These are phyloP conservation scores for Neofusicoccum umdonicola DNA, from an alignment of 2,329 filamentous ascomycete species.

Conservation along the genomic window DNA sequence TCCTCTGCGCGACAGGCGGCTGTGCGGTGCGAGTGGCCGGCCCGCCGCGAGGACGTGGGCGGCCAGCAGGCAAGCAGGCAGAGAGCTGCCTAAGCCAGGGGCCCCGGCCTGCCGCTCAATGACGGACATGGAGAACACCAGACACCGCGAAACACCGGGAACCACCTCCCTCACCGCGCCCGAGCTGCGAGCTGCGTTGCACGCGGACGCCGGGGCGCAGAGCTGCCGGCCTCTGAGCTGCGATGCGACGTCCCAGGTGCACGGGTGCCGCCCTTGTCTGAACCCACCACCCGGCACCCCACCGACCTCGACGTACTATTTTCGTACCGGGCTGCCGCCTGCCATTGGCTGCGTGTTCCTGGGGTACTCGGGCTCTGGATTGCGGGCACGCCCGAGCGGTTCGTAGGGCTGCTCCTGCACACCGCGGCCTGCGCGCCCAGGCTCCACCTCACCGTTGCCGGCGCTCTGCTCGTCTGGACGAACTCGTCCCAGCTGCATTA, in stretches of 20 bases:
- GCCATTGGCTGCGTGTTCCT: background rate
- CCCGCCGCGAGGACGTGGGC: too few relatives aligned
- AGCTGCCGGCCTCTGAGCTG: background rate
- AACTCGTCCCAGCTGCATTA: background rate
- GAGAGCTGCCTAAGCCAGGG: constrained; percentile 1
- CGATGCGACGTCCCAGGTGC: background rate
- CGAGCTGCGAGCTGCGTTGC: background rate
- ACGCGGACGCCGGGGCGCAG: background rate
- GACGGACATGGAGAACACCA: background rate
- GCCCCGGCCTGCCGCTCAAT: background rate
- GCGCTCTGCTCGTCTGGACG: background rate
- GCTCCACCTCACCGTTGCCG: background rate
- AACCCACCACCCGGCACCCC: constrained; percentile 3
- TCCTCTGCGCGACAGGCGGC: background rate
- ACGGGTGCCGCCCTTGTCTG: background rate
- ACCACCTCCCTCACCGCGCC: background rate
- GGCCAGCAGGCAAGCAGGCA: background rate
- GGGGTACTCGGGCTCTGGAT: background rate
- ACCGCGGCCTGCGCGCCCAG: background rate
- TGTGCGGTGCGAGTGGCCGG: background rate
- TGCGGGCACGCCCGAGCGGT: background rate
- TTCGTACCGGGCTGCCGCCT: too few relatives aligned
- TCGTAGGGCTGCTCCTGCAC: constrained; percentile 4
- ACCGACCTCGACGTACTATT: background rate
- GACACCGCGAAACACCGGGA: background rate